Evolutionary conservation across 371 early-diverging fungal genomes (phyloP).

Genomic region (Actinomucor elegans): DNA sequence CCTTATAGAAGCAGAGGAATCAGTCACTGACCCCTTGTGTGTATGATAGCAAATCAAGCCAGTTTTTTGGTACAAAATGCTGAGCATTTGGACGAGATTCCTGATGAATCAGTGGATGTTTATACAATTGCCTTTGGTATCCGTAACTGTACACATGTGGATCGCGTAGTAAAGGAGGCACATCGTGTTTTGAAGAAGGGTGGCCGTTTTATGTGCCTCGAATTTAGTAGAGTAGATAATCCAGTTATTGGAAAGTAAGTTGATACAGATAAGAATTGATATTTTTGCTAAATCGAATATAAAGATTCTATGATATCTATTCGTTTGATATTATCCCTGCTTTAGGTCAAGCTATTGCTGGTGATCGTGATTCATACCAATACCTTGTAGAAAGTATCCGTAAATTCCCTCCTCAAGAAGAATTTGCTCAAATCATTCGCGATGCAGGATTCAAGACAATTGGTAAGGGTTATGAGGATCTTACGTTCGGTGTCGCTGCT

Average conservation of each 20-base stretch:
- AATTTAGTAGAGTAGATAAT: slow-evolving; percentile 91
- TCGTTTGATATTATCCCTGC: slow-evolving; percentile 94
- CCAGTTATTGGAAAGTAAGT: slow-evolving; percentile 76
- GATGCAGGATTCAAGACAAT: slow-evolving; percentile 90
- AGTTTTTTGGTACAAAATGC: slow-evolving; percentile 88
- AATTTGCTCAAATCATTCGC: slow-evolving; percentile 89
- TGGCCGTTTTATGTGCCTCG: slow-evolving; percentile 93
- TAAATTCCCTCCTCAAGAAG: slow-evolving; percentile 89
- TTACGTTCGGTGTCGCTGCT: slow-evolving; percentile 96
- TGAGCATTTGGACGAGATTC: slow-evolving; percentile 76
- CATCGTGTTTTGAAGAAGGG: slow-evolving; percentile 93
- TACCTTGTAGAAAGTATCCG: slow-evolving; percentile 98
- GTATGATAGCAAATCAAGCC: slow-evolving; percentile 55
- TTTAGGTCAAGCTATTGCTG: slow-evolving; percentile 86
- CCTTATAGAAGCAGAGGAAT: background rate
- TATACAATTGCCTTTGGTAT: slow-evolving; percentile 98
- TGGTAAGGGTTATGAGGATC: slow-evolving; percentile 88
- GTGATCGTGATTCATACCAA: slow-evolving; percentile 92
- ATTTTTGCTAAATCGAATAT: no score
- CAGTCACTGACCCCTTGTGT: background rate
- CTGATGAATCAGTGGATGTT: slow-evolving; percentile 82
- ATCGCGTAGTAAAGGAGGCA: slow-evolving; percentile 85
- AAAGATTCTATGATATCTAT: slow-evolving; percentile 85
- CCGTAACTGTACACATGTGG: slow-evolving; percentile 95
- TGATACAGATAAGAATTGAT: no score